phyloP scores from a whole-genome alignment of 192 early-diverging fungal genomes.

The Coemansia sp. region DNA sequence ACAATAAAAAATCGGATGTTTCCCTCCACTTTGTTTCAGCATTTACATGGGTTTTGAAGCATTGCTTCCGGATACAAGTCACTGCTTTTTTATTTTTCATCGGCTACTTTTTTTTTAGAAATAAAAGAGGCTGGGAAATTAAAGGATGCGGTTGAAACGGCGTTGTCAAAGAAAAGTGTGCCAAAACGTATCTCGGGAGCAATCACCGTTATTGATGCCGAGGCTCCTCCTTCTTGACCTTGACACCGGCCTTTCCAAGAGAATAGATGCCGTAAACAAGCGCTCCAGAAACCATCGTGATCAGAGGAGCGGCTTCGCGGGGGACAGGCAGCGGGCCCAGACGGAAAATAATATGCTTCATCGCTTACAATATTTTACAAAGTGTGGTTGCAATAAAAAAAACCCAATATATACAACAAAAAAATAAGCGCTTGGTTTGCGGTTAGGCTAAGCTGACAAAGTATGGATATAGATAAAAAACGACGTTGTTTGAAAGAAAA shows the following conservation, averaged over 20 bases:
- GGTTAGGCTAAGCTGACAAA: not conserved
- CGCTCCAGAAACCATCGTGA: not conserved
- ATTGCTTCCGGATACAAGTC: no score
- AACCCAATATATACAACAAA: not conserved
- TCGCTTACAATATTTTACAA: not conserved
- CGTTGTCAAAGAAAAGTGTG: no score
- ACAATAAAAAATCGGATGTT: no score
- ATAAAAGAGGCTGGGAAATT: no score
- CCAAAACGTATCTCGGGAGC: not conserved
- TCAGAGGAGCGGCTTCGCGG: constrained; percentile 8
- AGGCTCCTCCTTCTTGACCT: not conserved
- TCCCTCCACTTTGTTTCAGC: no score
- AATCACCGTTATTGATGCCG: constrained; percentile 3
- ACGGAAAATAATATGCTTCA: constrained; percentile 11
- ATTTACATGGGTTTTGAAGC: no score
- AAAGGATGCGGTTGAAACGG: no score
- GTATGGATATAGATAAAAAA: not conserved
- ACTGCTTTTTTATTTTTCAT: no score
- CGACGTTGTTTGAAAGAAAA: not conserved
- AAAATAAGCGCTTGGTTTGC: no score
- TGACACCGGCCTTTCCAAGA: not conserved
- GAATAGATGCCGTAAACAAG: constrained; percentile 4
- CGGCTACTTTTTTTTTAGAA: no score
- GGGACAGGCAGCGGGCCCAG: constrained; percentile 5
- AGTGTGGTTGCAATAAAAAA: not conserved